These are phyloP conservation scores for Lasiodiplodia sp. DNA, from an alignment of 2,329 filamentous ascomycete genomes.

Conservation along the genomic window DNA sequence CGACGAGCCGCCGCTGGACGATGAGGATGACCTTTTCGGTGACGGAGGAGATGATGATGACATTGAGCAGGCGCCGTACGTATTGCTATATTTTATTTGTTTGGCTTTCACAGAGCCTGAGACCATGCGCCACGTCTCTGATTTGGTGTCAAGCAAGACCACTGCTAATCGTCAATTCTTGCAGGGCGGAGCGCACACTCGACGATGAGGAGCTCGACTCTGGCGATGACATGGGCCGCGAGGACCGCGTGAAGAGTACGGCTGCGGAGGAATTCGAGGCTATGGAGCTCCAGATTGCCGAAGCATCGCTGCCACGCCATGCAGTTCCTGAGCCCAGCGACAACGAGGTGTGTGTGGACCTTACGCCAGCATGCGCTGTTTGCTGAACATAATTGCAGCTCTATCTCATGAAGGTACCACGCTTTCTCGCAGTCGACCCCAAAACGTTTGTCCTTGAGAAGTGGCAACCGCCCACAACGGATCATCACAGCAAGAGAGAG, in stretches of 20 bases:
- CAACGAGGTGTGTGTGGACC: slow-evolving; percentile 62
- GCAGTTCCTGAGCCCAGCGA: slow-evolving; percentile 74
- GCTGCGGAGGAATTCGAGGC: slow-evolving; percentile 53
- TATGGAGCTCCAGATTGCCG: slow-evolving; percentile 52
- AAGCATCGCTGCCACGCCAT: slow-evolving; percentile 72
- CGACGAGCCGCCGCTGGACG: slow-evolving; percentile 38
- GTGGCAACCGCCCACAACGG: slow-evolving; percentile 69
- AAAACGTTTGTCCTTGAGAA: slow-evolving; percentile 70
- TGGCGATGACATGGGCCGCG: slow-evolving; percentile 67
- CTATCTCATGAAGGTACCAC: slow-evolving; percentile 73
- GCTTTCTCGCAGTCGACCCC: slow-evolving; percentile 74
- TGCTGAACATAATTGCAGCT: slow-evolving; percentile 57
- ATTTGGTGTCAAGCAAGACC: too few species aligned
- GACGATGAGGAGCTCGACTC: slow-evolving; percentile 70
- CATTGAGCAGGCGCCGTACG: slow-evolving; percentile 36
- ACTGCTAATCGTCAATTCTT: neutral
- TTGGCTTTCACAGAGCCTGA: neutral
- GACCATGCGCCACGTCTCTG: too few species aligned
- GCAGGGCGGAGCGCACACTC: slow-evolving; percentile 55
- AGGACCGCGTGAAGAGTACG: slow-evolving; percentile 65
- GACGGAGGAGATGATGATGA: slow-evolving; percentile 55
- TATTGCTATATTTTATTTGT: neutral
- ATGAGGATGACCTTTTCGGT: slow-evolving; percentile 42
- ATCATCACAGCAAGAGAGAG: slow-evolving; percentile 58
- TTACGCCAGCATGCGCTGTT: neutral